Evolutionary conservation across 2,329 filamentous ascomycete genomes (phyloP), one percentile per base, ranked within the genome.

Genomic region (Teratosphaeria nubilosa): DNA sequence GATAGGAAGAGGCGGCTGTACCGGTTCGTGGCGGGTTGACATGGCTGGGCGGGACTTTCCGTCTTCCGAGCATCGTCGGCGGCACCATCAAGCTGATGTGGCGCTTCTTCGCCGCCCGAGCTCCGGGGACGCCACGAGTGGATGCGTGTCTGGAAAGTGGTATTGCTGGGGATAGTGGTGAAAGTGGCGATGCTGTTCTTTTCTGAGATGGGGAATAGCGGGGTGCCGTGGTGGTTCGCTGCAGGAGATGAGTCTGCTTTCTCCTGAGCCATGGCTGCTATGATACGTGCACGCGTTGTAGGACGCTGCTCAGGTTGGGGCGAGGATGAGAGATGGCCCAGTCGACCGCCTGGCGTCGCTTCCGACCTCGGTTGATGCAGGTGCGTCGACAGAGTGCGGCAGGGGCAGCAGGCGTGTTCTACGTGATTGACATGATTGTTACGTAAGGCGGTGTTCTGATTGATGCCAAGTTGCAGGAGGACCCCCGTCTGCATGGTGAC

Each of bases 141-240:
- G 24, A 61, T 57, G 5, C 61, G 60, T 20, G 60, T 56, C 48
- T 62, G 61, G 7, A 62, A 65, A 1, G 68, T 65, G 31, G 54
- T 55, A 9, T 62, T 61, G 5, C 72, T 73, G 11, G 63, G 63
- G 50, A 66, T 61, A 9, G 74, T 73, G 51, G 69, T 68, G 25
- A 78, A 66, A 10, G 74, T 76, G 13, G 72, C 72, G 51, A 70
- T 66, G 14, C 75, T 78, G 59, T 66, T 68, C 55, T 73, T 73
- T 64, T 78, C 76, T 45, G 73, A 64, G 59, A 78, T 78, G 14
- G 74, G 75, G 30, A 72, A 72, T n/a, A 78, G 71, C 13, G 72
- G 72, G 37, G 66, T 53, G 24, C 56, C 56, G 71, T 56, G n/a
- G 5, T 16, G 11, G 16, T 16, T 2, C 16, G 13, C 2, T 16